phyloP scores from a whole-genome alignment of 352 stramenopile species.

The Globisporangium megalacanthum region DNA sequence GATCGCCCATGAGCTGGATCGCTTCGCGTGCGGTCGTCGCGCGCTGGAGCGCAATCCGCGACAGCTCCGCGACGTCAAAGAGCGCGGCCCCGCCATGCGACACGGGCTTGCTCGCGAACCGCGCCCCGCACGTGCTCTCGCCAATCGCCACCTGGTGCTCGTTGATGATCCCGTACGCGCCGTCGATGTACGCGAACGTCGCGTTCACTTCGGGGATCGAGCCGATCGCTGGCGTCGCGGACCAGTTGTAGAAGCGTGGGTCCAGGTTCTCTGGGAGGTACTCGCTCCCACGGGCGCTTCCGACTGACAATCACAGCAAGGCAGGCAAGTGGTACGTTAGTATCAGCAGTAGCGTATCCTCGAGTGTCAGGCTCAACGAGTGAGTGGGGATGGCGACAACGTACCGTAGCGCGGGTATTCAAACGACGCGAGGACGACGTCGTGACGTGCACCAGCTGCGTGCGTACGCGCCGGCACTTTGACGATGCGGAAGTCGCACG shows the following conservation, averaged over 20 bases:
- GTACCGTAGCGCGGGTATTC: conserved; percentile 78
- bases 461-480: conserved; percentile 67
- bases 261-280: conserved; percentile 66
- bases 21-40: conserved; percentile 71
- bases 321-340: neutral
- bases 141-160: conserved; percentile 78
- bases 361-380: too few relatives aligned
- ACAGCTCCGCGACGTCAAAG: conserved; percentile 86
- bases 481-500: conserved; percentile 76
- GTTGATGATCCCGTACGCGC: conserved; percentile 80
- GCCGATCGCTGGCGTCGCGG: conserved; percentile 46
- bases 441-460: conserved; percentile 30
- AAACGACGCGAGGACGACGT: conserved; percentile 49
- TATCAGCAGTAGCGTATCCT: too few relatives aligned
- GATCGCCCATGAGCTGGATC: conserved; percentile 91
- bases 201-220: conserved; percentile 55
- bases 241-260: conserved; percentile 66
- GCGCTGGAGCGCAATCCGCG: conserved; percentile 86
- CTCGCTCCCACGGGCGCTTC: conserved; percentile 42
- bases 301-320: conserved; percentile 30
- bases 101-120: conserved; percentile 54
- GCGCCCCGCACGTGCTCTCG: conserved; percentile 72
- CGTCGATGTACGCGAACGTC: conserved; percentile 79
- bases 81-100: conserved; percentile 77
- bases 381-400: neutral